phyloP scores from a whole-genome alignment of 805 yeast species.

The Teunomyces aglyptinius region DNA sequence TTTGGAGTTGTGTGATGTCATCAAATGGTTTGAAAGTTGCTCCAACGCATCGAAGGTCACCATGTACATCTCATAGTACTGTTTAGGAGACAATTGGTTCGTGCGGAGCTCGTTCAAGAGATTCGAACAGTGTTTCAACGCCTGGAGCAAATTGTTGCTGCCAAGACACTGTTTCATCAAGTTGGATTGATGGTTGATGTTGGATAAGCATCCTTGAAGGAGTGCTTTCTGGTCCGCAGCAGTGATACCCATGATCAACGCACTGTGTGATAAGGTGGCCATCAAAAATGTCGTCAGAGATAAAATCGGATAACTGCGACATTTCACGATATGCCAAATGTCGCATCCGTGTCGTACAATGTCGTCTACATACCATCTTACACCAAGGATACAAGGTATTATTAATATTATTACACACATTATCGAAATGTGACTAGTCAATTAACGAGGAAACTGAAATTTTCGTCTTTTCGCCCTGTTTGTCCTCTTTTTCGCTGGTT shows the following conservation, averaged over 20 bases:
- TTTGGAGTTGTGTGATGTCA: conserved; percentile 63
- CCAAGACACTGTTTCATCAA: conserved; percentile 77
- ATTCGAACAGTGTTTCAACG: conserved; percentile 81
- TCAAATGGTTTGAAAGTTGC: conserved; percentile 59
- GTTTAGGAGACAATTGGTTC: conserved; percentile 74
- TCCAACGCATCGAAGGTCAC: conserved; percentile 80
- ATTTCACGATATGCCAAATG: too few species aligned
- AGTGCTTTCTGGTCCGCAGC: conserved; percentile 5
- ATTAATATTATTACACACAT: conserved; percentile 4
- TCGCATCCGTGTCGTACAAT: too few species aligned
- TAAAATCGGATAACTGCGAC: too few species aligned
- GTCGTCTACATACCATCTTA: too few species aligned
- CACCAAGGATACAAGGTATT: neutral
- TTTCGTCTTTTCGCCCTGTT: conserved; percentile 17
- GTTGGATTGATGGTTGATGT: conserved; percentile 66
- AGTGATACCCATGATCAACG: neutral
- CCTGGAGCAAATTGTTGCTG: conserved; percentile 70
- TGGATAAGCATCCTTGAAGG: conserved; percentile 28
- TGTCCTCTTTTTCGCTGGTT: conserved; percentile 4
- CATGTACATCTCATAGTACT: conserved; percentile 89
- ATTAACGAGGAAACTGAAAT: conserved; percentile 35
- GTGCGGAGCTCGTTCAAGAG: conserved; percentile 81
- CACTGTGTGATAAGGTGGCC: neutral
- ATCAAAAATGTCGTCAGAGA: neutral
- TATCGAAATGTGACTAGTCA: conserved; percentile 17